These are phyloP conservation scores for Aschersonia sp. DNA, from an alignment of 2,329 filamentous ascomycete genomes.

Conservation along the genomic window DNA sequence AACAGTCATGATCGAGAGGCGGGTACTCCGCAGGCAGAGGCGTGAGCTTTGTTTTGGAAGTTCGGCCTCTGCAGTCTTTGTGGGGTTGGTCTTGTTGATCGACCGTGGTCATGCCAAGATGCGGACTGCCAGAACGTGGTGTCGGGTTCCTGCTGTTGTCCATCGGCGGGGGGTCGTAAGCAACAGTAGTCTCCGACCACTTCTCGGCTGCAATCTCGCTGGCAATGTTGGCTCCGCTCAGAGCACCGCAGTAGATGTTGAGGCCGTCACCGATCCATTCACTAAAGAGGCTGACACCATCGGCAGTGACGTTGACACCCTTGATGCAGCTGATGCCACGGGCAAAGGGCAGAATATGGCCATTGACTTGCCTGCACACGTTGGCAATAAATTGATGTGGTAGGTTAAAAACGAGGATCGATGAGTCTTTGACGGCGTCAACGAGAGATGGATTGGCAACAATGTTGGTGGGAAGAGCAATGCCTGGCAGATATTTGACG, in stretches of 20 bases:
- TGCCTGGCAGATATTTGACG: conserved; percentile 89
- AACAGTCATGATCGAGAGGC: conserved; percentile 68
- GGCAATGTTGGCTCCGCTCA: conserved; percentile 93
- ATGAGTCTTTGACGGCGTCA: conserved; percentile 69
- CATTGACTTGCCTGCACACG: conserved; percentile 70
- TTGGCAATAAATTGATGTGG: conserved; percentile 90
- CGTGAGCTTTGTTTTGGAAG: conserved; percentile 55
- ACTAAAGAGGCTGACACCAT: conserved; percentile 78
- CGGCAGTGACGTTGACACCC: conserved; percentile 82
- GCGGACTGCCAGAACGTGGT: conserved; percentile 31
- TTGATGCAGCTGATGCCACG: conserved; percentile 97
- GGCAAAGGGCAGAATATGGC: conserved; percentile 81
- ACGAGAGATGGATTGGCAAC: conserved; percentile 69
- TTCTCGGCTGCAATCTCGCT: conserved; percentile 90
- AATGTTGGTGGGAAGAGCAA: conserved; percentile 69
- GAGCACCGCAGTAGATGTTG: conserved; percentile 89
- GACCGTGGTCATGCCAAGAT: conserved; percentile 34
- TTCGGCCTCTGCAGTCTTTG: conserved; percentile 52
- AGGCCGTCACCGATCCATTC: conserved; percentile 86
- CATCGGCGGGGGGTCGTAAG: conserved; percentile 82
- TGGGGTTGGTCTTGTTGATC: conserved; percentile 47
- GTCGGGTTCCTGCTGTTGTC: conserved; percentile 58
- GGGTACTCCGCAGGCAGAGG: conserved; percentile 72
- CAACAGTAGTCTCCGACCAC: conserved; percentile 93
- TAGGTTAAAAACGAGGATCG: conserved; percentile 89